Evolutionary conservation across 1,284 basidiomycete species (phyloP).

Genomic region (Apiotrichum veenhuisii): DNA sequence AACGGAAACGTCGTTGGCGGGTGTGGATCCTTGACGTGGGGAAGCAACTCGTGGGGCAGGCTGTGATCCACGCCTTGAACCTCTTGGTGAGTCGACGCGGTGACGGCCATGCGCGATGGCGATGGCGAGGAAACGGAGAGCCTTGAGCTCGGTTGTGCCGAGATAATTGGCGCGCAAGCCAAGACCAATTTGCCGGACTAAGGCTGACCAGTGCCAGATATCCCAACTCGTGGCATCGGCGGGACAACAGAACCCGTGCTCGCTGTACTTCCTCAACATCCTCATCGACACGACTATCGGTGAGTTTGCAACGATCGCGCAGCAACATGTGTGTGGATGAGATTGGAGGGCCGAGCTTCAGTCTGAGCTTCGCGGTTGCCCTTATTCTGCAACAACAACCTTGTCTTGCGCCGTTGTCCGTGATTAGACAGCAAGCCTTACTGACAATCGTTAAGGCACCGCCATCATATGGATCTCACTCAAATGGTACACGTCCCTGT

Average conservation of each 20-base stretch:
- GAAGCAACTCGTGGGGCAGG: slow-evolving; percentile 88
- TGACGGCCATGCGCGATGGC: too few species aligned
- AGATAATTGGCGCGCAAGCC: too few species aligned
- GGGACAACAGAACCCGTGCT: slow-evolving; percentile 74
- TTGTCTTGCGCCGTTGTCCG: background rate
- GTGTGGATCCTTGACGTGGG: slow-evolving; percentile 87
- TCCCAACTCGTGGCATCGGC: slow-evolving; percentile 57
- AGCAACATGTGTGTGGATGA: too few species aligned
- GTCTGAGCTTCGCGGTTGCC: too few species aligned
- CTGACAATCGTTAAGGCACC: slow-evolving; percentile 59
- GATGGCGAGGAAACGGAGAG: too few species aligned
- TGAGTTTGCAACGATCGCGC: slow-evolving; percentile 45
- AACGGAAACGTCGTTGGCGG: slow-evolving; percentile 78
- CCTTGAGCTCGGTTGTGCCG: too few species aligned
- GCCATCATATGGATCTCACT: slow-evolving; percentile 76
- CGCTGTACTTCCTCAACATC: slow-evolving; percentile 90
- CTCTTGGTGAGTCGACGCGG: slow-evolving; percentile 60
- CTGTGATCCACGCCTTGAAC: slow-evolving; percentile 84
- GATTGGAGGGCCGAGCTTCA: too few species aligned
- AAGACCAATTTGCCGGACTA: too few species aligned
- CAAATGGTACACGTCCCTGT: slow-evolving; percentile 63
- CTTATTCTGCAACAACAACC: too few species aligned
- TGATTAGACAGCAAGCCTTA: background rate
- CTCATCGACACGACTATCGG: slow-evolving; percentile 91
- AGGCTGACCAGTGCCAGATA: slow-evolving; percentile 35